These are phyloP conservation scores for Graphilbum sp. DNA, from an alignment of 2,329 filamentous ascomycete genomes.

Conservation along the genomic window DNA sequence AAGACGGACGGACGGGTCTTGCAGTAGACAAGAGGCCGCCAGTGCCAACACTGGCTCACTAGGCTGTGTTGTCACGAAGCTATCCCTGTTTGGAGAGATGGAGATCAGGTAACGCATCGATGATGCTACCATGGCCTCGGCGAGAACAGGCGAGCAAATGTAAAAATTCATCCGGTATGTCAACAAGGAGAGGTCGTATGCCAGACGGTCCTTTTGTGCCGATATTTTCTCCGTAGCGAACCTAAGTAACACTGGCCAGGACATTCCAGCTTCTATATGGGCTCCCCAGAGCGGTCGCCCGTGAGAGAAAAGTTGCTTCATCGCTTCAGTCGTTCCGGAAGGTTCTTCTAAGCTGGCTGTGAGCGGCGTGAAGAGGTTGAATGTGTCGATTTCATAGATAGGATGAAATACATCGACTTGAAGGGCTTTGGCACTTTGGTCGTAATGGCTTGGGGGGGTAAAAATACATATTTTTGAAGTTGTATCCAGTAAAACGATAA, in stretches of 20 bases:
- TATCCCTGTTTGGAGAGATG: background rate
- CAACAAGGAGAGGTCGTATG: background rate
- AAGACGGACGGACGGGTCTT: background rate
- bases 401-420: background rate
- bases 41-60: slow-evolving; percentile 2
- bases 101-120: background rate
- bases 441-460: background rate
- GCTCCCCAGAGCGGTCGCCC: slow-evolving; percentile 1
- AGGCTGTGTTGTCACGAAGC: slow-evolving; percentile 1
- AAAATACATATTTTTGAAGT: background rate
- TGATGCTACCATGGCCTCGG: slow-evolving; percentile 1
- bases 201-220: background rate
- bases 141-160: background rate
- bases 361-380: background rate
- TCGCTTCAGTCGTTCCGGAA: background rate
- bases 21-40: slow-evolving; percentile 1
- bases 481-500: slow-evolving; percentile 1
- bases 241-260: background rate
- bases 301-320: background rate
- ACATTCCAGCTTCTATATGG: background rate
- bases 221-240: background rate
- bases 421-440: background rate
- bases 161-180: slow-evolving; percentile 3
- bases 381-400: background rate
- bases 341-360: background rate